A percentile compares a stretch with the other conserved stretches of the same genome.
phyloP scores from a whole-genome alignment of 2,329 filamentous ascomycete species.

The Samsoniella hepiali region DNA sequence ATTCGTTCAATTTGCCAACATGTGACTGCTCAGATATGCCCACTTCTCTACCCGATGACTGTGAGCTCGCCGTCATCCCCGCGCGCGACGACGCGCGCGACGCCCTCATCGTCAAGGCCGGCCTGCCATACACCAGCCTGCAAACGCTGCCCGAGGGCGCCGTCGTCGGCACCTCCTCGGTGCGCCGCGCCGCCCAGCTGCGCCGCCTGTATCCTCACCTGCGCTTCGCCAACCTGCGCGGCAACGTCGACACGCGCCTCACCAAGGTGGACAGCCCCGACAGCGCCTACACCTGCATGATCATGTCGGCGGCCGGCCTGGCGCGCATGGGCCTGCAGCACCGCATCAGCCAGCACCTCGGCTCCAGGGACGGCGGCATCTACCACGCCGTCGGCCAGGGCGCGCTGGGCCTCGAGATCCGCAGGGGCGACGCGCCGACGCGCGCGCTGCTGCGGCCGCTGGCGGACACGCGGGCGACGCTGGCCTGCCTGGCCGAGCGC shows the following conservation, averaged over 20 bases:
- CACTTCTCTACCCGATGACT: conserved; percentile 73
- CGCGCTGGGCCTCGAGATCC: conserved; percentile 79
- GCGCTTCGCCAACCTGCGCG: conserved; percentile 76
- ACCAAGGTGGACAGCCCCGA: conserved; percentile 79
- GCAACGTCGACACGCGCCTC: conserved; percentile 87
- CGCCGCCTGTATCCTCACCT: conserved; percentile 72
- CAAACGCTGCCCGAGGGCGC: conserved; percentile 73
- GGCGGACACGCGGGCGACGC: conserved; percentile 61
- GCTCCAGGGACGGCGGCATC: conserved; percentile 68
- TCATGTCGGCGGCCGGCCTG: conserved; percentile 86
- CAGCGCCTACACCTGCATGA: conserved; percentile 71
- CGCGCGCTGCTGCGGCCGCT: conserved; percentile 60
- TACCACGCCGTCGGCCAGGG: conserved; percentile 93
- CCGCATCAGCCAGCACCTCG: conserved; percentile 78
- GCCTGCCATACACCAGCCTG: conserved; percentile 60
- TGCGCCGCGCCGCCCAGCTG: conserved; percentile 84
- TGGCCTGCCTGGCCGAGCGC: conserved; percentile 75
- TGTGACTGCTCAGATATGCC: conserved; percentile 69
- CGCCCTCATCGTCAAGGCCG: conserved; percentile 54
- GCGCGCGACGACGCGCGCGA: conserved; percentile 77
- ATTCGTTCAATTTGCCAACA: neutral
- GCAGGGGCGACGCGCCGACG: conserved; percentile 65
- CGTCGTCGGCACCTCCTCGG: conserved; percentile 85
- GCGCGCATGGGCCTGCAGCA: conserved; percentile 66
- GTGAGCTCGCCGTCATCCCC: conserved; percentile 72